Conservation (phyloP, 208 protist species). For the Crithidia sp. region DNA sequence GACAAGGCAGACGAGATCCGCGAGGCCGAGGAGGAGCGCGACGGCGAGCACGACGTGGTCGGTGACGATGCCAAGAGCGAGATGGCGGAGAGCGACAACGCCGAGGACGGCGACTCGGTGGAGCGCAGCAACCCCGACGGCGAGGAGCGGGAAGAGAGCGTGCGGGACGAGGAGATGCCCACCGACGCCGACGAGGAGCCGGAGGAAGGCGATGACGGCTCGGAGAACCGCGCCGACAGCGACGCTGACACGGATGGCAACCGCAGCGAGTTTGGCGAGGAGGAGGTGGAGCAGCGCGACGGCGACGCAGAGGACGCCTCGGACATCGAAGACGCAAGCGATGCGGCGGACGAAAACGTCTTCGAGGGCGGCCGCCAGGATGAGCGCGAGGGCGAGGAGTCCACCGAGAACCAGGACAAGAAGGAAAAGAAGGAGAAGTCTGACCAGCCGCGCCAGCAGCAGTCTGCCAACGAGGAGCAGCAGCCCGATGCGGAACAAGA, state of each 20-base stretch:
- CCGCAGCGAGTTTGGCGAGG: constrained; percentile 44
- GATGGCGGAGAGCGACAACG: constrained; percentile 46
- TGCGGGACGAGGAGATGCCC: constrained; percentile 41
- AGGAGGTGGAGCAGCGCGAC: constrained; percentile 37
- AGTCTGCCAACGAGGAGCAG: constrained; percentile 70
- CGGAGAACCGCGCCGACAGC: constrained; percentile 55
- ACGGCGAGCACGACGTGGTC: constrained; percentile 75
- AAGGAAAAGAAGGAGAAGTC: constrained; percentile 62
- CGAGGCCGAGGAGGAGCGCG: constrained; percentile 58
- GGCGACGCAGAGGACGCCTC: constrained; percentile 38
- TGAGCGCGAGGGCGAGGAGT: constrained; percentile 77
- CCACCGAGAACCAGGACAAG: constrained; percentile 66
- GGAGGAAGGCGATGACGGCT: constrained; percentile 39
- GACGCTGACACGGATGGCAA: constrained; percentile 41
- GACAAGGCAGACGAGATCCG: constrained; percentile 83
- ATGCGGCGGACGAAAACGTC: constrained; percentile 81
- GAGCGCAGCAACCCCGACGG: constrained; percentile 69
- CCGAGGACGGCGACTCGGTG: constrained; percentile 35
- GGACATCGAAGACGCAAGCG: constrained; percentile 49
- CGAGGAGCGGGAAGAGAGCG: constrained; percentile 63
- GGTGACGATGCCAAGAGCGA: constrained; percentile 62
- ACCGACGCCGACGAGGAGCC: constrained; percentile 39
- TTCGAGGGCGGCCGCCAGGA: constrained; percentile 85
- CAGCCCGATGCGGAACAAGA: constrained; percentile 78
- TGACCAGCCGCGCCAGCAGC: constrained; percentile 47